phyloP scores from a whole-genome alignment of 805 yeast species.

The Lachancea nothofagi region DNA sequence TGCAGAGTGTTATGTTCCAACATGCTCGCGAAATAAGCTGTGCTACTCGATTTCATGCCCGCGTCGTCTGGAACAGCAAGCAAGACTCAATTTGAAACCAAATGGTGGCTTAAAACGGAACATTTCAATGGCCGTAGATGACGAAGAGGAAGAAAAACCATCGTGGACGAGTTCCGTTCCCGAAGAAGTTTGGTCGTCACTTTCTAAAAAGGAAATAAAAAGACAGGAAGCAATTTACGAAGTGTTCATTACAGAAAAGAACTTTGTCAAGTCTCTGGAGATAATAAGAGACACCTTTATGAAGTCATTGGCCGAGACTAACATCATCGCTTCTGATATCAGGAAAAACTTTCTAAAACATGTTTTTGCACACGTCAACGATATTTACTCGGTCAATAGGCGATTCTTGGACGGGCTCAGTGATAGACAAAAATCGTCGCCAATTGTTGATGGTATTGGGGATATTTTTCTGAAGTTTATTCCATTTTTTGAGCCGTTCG shows the following conservation, averaged over 20 bases:
- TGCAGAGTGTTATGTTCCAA: slow-evolving; percentile 95
- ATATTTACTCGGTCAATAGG: slow-evolving; percentile 76
- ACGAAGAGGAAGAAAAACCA: slow-evolving; percentile 63
- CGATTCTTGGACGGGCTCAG: slow-evolving; percentile 85
- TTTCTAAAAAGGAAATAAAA: slow-evolving; percentile 80
- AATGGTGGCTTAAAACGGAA: slow-evolving; percentile 79
- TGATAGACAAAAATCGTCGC: slow-evolving; percentile 77
- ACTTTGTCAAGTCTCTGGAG: slow-evolving; percentile 91
- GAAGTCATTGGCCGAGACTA: slow-evolving; percentile 79
- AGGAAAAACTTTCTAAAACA: slow-evolving; percentile 87
- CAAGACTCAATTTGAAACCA: slow-evolving; percentile 80
- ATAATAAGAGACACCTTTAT: slow-evolving; percentile 91
- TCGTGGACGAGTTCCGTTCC: slow-evolving; percentile 94
- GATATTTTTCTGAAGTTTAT: slow-evolving; percentile 82
- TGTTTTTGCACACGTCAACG: slow-evolving; percentile 86
- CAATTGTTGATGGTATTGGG: slow-evolving; percentile 80
- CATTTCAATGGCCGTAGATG: slow-evolving; percentile 33
- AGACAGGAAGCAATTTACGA: slow-evolving; percentile 95
- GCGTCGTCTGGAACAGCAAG: slow-evolving; percentile 90
- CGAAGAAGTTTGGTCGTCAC: slow-evolving; percentile 63
- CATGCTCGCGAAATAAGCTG: slow-evolving; percentile 80
- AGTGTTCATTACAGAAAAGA: slow-evolving; percentile 87
- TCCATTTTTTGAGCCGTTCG: slow-evolving; percentile 86
- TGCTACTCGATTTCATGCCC: slow-evolving; percentile 98
- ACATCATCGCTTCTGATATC: slow-evolving; percentile 81